Evolutionary conservation across 768 basidiomycete species (phyloP).

Genomic region (Boletus reticulatus): DNA sequence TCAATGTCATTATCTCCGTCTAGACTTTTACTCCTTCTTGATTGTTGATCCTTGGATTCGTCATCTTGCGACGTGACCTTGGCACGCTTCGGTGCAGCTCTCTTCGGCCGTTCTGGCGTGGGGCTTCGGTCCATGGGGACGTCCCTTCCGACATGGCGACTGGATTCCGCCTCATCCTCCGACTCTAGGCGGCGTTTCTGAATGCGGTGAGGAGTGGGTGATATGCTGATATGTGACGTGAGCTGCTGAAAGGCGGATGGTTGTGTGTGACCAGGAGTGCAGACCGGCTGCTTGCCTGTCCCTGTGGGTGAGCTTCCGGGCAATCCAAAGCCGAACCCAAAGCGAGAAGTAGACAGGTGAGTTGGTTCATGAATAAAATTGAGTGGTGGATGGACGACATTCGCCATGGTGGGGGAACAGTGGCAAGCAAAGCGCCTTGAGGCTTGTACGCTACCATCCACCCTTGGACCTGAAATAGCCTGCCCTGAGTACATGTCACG

Average conservation of each 20-base stretch:
- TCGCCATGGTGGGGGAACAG: conserved; percentile 55
- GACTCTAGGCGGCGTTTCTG: conserved; percentile 66
- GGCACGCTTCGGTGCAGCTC: conserved; percentile 66
- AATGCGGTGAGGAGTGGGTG: conserved; percentile 37
- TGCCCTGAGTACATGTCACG: conserved; percentile 37
- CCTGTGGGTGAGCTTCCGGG: conserved; percentile 41
- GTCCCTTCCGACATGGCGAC: conserved; percentile 41
- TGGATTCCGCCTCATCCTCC: conserved; percentile 61
- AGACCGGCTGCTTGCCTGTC: conserved; percentile 46
- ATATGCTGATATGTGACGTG: conserved; percentile 48
- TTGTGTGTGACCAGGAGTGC: conserved; percentile 38
- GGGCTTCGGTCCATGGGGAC: conserved; percentile 84
- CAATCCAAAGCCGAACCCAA: conserved; percentile 75
- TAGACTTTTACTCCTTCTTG: conserved; percentile 49
- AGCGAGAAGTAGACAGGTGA: conserved; percentile 58
- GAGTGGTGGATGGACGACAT: conserved; percentile 64
- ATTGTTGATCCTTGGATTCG: conserved; percentile 39
- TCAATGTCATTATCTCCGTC: conserved; percentile 50
- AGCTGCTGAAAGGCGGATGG: conserved; percentile 55
- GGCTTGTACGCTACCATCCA: background rate
- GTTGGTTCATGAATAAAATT: conserved; percentile 61
- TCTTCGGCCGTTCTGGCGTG: conserved; percentile 75
- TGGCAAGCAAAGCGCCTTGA: conserved; percentile 15
- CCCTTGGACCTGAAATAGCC: conserved; percentile 16
- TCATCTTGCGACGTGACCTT: conserved; percentile 25